Evolutionary conservation across 441 rosid genomes (phyloP).

Genomic region (Francoa sonchifolia): DNA sequence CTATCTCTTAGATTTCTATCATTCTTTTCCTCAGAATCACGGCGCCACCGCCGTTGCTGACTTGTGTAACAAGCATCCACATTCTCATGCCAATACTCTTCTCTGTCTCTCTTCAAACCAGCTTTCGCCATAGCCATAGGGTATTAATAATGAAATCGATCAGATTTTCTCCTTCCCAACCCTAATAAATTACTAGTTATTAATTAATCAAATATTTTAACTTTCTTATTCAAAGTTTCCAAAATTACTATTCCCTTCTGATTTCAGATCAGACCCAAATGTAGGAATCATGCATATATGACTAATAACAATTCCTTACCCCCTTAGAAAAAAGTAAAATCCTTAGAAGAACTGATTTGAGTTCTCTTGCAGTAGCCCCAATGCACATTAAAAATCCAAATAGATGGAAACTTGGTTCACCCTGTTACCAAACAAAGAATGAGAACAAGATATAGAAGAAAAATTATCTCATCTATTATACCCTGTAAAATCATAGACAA

Average conservation of each 20-base stretch:
- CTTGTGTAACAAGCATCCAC: conserved; percentile 23
- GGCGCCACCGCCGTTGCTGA: conserved; percentile 14
- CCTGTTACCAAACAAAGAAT: not conserved
- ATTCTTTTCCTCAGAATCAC: conserved; percentile 18
- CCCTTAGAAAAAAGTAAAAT: conserved; percentile 3
- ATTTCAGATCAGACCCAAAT: no score
- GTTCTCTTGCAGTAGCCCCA: conserved; percentile 2
- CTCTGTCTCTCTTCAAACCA: conserved; percentile 11
- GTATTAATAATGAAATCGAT: no score
- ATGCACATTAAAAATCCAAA: conserved; percentile 2
- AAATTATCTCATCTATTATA: no score
- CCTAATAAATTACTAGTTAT: no score
- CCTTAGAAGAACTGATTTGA: not conserved
- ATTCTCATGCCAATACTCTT: conserved; percentile 17
- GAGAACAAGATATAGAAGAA: no score
- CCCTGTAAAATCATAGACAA: no score
- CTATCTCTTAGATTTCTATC: conserved; percentile 18
- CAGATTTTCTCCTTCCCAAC: no score
- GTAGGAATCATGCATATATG: no score
- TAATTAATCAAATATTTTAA: no score
- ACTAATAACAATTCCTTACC: not conserved
- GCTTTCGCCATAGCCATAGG: no score
- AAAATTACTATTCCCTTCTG: no score
- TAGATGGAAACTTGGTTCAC: conserved; percentile 1
- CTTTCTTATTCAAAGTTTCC: no score